phyloP scores from a whole-genome alignment of 2,329 filamentous ascomycete genomes.

The Colletotrichum kahawae region DNA sequence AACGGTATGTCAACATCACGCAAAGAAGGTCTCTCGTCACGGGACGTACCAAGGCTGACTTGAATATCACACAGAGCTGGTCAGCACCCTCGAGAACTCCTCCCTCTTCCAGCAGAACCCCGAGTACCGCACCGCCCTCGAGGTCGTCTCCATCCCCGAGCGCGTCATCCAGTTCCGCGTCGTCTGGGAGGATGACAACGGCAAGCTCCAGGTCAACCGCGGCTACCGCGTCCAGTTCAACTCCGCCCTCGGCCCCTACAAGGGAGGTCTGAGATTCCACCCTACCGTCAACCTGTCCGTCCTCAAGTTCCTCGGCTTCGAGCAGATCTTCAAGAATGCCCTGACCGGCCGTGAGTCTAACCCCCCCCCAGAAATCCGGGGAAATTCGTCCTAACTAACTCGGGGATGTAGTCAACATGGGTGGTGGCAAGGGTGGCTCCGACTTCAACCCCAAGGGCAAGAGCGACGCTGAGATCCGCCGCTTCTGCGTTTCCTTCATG shows the following conservation, averaged over 20 bases:
- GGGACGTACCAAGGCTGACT: conserved; percentile 23
- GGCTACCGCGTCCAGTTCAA: conserved; percentile 99
- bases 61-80: conserved; percentile 72
- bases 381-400: conserved; percentile 19
- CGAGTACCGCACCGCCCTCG: conserved; percentile 90
- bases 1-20: conserved; percentile 65
- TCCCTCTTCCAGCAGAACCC: conserved; percentile 92
- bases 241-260: conserved; percentile 96
- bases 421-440: conserved; percentile 95
- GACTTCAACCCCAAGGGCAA: conserved; percentile 99
- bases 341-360: conserved; percentile 80
- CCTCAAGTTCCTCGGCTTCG: conserved; percentile 97
- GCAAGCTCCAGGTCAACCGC: conserved; percentile 87
- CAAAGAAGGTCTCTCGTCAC: not conserved
- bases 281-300: conserved; percentile 76
- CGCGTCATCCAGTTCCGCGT: conserved; percentile 97
- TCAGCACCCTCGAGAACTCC: conserved; percentile 91
- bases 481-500: conserved; percentile 98
- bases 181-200: conserved; percentile 94
- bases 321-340: conserved; percentile 99
- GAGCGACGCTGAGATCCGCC: conserved; percentile 94
- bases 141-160: conserved; percentile 89
- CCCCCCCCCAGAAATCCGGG: not conserved
- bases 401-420: conserved; percentile 75
- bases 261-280: conserved; percentile 95